Percentiles rank a stretch among this genome's conserved stretches.
Conservation (phyloP, 2,329 filamentous ascomycete genomes). For the Fusarium veterinarium region DNA sequence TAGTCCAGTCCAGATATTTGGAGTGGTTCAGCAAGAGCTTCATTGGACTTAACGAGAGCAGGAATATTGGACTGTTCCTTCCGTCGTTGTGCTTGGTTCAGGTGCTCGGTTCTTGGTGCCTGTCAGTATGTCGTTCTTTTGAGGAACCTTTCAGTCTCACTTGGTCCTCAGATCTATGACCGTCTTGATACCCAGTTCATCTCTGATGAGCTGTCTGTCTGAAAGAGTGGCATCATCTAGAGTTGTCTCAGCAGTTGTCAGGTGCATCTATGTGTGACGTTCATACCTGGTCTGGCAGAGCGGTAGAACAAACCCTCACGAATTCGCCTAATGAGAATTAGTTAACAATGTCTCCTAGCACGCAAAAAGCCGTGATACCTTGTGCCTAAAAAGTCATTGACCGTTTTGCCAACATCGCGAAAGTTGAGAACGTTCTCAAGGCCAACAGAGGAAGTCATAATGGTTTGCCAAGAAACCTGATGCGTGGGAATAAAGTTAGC, state of each 20-base stretch:
- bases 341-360: not conserved
- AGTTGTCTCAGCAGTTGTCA: slow-evolving; percentile 14
- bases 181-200: slow-evolving; percentile 73
- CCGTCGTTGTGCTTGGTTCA: slow-evolving; percentile 73
- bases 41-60: slow-evolving; percentile 54
- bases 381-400: slow-evolving; percentile 69
- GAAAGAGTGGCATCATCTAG: slow-evolving; percentile 76
- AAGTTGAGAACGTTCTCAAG: slow-evolving; percentile 72
- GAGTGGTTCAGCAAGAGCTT: slow-evolving; percentile 64
- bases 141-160: slow-evolving; percentile 54
- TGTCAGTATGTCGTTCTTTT: slow-evolving; percentile 7
- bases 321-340: slow-evolving; percentile 54
- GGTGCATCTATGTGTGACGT: not conserved
- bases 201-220: slow-evolving; percentile 70
- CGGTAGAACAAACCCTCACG: slow-evolving; percentile 74
- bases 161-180: slow-evolving; percentile 84
- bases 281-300: slow-evolving; percentile 70
- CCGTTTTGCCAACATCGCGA: slow-evolving; percentile 76
- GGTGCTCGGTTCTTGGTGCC: slow-evolving; percentile 73
- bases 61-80: slow-evolving; percentile 58
- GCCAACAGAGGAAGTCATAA: slow-evolving; percentile 30
- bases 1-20: slow-evolving; percentile 74
- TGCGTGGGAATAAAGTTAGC: not conserved
- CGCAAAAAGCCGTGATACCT: slow-evolving; percentile 55
- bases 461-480: slow-evolving; percentile 14